Evolutionary conservation across 441 rosid species (phyloP).

Genomic region (Adansonia madagascariensis): DNA sequence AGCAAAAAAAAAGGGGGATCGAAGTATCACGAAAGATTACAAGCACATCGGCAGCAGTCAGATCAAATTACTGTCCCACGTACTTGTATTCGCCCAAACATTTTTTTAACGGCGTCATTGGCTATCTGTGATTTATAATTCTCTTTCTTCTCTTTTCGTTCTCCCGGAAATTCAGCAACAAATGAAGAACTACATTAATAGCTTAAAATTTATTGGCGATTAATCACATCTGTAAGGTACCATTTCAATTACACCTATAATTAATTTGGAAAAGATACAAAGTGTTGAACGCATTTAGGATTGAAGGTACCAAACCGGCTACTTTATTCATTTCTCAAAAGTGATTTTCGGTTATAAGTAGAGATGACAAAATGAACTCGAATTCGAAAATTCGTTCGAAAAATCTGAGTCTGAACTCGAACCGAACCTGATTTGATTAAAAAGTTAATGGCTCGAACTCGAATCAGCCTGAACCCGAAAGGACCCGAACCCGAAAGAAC

Average conservation of each 20-base stretch:
- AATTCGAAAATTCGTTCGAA: too few relatives aligned
- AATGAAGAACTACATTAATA: not conserved
- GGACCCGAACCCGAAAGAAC: too few relatives aligned
- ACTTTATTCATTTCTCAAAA: not conserved
- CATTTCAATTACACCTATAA: not conserved
- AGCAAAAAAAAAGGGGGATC: constrained; percentile 23
- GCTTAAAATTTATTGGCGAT: not conserved
- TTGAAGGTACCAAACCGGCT: not conserved
- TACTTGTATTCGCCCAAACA: constrained; percentile 59
- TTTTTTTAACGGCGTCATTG: constrained; percentile 63
- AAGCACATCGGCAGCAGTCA: constrained; percentile 1
- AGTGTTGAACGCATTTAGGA: not conserved
- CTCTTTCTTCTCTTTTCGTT: constrained; percentile 80
- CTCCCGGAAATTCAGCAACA: constrained; percentile 59
- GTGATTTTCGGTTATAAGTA: not conserved
- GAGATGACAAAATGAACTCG: too few relatives aligned
- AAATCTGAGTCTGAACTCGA: too few relatives aligned
- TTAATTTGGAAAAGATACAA: not conserved
- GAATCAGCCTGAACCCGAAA: too few relatives aligned
- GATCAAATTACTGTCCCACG: constrained; percentile 28
- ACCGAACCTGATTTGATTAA: too few relatives aligned
- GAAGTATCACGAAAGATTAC: constrained; percentile 25
- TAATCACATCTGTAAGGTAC: not conserved
- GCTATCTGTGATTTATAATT: constrained; percentile 63
- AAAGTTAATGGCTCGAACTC: too few relatives aligned